Percentiles rank a stretch among this genome's conserved stretches.
Evolutionary conservation across 352 stramenopile genomes (phyloP).

Genomic region (Globisporangium echinulatum): DNA sequence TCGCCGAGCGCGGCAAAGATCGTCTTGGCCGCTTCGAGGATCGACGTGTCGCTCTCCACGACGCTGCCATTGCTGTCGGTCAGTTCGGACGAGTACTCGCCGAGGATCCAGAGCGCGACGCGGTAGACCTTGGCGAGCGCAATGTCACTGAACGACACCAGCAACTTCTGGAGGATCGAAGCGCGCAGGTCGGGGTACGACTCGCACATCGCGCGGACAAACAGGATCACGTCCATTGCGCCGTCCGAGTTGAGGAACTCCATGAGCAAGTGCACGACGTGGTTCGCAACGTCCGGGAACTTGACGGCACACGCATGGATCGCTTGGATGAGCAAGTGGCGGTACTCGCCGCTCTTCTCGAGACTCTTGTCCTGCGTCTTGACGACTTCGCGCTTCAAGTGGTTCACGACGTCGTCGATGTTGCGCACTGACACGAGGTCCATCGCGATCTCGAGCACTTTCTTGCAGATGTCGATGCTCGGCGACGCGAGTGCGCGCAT

Average conservation of each 20-base stretch:
- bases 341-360: constrained; percentile 96
- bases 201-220: constrained; percentile 98
- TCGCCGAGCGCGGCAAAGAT: constrained; percentile 88
- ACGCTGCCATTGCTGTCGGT: constrained; percentile 6
- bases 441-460: constrained; percentile 98
- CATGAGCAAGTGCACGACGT: constrained; percentile 98
- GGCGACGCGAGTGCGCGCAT: constrained; percentile 94
- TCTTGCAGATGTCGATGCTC: constrained; percentile 98
- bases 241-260: constrained; percentile 97
- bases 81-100: constrained; percentile 84
- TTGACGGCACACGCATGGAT: constrained; percentile 98
- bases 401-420: constrained; percentile 95
- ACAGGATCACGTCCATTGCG: constrained; percentile 97
- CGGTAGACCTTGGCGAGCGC: constrained; percentile 93
- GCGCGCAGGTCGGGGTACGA: constrained; percentile 92
- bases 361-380: constrained; percentile 87
- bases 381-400: constrained; percentile 88
- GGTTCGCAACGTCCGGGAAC: constrained; percentile 96
- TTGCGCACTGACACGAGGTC: constrained; percentile 96
- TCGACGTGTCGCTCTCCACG: constrained; percentile 57
- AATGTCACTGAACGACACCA: constrained; percentile 93
- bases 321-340: constrained; percentile 95
- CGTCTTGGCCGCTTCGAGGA: constrained; percentile 63
- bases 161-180: constrained; percentile 92
- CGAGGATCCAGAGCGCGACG: constrained; percentile 96